Evolutionary conservation across 495 filamentous ascomycete genomes (phyloP), one percentile per base, ranked within the genome.

Genomic region (Usnea hakonensis): DNA sequence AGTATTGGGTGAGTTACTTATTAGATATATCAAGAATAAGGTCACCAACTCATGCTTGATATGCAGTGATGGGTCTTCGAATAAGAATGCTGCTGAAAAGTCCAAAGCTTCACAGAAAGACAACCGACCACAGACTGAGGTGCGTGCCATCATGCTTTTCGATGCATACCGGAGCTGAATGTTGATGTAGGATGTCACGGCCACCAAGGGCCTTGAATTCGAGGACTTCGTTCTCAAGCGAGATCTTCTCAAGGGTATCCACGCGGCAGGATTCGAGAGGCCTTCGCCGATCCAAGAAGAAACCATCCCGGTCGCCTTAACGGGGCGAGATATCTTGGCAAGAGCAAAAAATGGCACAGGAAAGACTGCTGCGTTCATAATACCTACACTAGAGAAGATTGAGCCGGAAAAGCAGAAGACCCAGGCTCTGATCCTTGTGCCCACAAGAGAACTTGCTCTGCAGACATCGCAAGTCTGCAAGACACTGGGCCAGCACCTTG

Each of bases 391-490:
- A 13, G 88, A 97, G 75, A 87, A 89, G 67, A 92, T 99, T 76
- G 96, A 97, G 73, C 88, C 95, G 10, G 97, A 96, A 71, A 90
- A 87, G 75, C 86, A 86, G 66, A 97, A 97, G 77, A 94, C 90
- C 46, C 94, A 99, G 75, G 90, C 90, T 62, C 81, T 99, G 60
- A 95, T 99, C 65, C 83, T 99, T 35, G 94, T 99, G 44, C 94
- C 94, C 23, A 99, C 94, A 44, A 77, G 94, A 85, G 94, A 99
- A 76, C 81, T 99, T 63, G 95, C 95, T n/a, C 85, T 99, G 69
- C 94, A 99, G 74, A 97, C 94, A 63, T 97, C 94, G 41, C 95
- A 97, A 71, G 94, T 99, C 48, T 97, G 94, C 82, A 97, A 97
- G 78, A 97, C 87, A 21, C 84, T 99, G 32, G 94, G 94, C 37